Evolutionary conservation across 306 rosid genomes (phyloP).

Genomic region (Quercus agrifolia): DNA sequence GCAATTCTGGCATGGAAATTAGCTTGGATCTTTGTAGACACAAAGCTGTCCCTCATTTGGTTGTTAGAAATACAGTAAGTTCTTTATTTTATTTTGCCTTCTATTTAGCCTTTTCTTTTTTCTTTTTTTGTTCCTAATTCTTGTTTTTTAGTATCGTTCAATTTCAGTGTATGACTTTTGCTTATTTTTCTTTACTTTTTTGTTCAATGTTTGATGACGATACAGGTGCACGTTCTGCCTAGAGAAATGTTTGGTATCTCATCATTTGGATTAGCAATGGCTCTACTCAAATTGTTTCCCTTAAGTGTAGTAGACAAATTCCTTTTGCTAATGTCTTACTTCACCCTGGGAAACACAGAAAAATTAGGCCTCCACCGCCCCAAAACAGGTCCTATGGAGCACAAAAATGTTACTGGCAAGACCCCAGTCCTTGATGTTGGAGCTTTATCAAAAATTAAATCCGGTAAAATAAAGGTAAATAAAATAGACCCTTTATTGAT

Average conservation of each 20-base stretch:
- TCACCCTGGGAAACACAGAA: conserved; percentile 68
- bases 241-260: conserved; percentile 86
- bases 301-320: conserved; percentile 66
- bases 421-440: conserved; percentile 95
- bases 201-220: conserved; percentile 12
- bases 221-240: conserved; percentile 85
- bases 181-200: conserved; percentile 13
- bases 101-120: conserved; percentile 19
- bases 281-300: conserved; percentile 68
- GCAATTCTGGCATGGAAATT: conserved; percentile 99
- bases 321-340: conserved; percentile 40
- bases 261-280: conserved; percentile 79
- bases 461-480: conserved; percentile 77
- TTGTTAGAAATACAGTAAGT: conserved; percentile 81
- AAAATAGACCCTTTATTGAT: background rate
- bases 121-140: background rate
- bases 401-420: conserved; percentile 76
- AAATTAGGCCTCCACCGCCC: conserved; percentile 80
- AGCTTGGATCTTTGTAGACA: conserved; percentile 85
- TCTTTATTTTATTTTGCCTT: background rate
- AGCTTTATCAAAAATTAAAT: conserved; percentile 58
- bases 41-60: conserved; percentile 78
- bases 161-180: background rate
- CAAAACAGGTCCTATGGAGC: conserved; percentile 88
- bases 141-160: too few relatives aligned